phyloP scores from a whole-genome alignment of 768 basidiomycete genomes.

The Suillus paluster region DNA sequence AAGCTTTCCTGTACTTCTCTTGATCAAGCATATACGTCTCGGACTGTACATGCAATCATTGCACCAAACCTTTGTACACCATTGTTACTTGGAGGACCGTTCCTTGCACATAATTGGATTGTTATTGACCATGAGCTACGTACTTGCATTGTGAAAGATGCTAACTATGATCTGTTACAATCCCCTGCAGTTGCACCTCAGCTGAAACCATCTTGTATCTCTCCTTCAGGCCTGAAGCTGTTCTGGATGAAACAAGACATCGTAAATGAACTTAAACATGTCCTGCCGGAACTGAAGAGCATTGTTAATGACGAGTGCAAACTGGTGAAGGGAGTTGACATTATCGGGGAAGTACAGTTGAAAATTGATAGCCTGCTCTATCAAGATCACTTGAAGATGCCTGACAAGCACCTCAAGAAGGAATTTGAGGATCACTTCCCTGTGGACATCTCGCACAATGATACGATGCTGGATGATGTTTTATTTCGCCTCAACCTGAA shows the following conservation, averaged over 20 bases:
- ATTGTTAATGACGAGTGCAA: background rate
- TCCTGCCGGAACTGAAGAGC: background rate
- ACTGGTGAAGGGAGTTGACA: background rate
- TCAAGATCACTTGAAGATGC: too few species aligned
- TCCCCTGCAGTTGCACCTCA: background rate
- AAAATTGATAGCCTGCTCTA: background rate
- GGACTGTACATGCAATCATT: conserved; percentile 26
- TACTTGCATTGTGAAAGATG: background rate
- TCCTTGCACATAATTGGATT: conserved; percentile 39
- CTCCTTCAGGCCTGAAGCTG: background rate
- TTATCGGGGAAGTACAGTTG: background rate
- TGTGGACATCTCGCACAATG: conserved; percentile 27
- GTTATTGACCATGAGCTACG: conserved; percentile 36
- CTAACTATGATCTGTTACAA: conserved; percentile 17
- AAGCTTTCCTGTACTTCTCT: conserved; percentile 13
- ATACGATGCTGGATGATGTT: conserved; percentile 26
- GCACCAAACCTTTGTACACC: conserved; percentile 27
- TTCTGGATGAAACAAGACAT: background rate
- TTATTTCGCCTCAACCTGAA: conserved; percentile 31
- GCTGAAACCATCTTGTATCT: too few species aligned
- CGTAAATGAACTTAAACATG: background rate
- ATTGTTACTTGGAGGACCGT: conserved; percentile 40
- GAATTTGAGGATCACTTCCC: conserved; percentile 29
- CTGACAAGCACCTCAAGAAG: background rate
- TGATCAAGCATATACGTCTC: conserved; percentile 11